Conservation (phyloP, 2,329 filamentous ascomycete species). For the Capronia americana region DNA sequence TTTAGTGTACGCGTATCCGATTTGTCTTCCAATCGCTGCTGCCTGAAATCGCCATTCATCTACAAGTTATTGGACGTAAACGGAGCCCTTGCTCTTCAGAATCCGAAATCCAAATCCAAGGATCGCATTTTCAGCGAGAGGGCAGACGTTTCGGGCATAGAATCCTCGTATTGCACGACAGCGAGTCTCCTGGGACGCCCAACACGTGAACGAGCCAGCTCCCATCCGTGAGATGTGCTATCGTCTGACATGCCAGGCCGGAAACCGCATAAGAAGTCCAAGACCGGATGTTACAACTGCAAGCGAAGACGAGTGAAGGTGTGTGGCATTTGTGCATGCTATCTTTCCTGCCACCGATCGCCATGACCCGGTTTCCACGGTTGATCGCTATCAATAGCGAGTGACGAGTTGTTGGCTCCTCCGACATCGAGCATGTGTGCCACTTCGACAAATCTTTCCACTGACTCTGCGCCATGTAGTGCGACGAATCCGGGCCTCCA, state of each 20-base stretch:
- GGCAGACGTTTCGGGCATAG: background rate
- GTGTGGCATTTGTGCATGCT: background rate
- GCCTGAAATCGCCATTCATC: background rate
- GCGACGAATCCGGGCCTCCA: constrained; percentile 5
- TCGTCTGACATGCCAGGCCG: background rate
- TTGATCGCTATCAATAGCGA: too few relatives aligned
- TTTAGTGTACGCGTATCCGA: constrained; percentile 11
- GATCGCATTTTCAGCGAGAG: background rate
- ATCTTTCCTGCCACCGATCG: background rate
- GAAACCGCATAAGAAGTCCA: constrained; percentile 8
- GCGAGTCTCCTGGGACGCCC: background rate
- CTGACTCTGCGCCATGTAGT: constrained; percentile 1
- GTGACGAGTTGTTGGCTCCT: too few relatives aligned
- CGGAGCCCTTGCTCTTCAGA: background rate
- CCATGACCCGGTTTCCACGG: too few relatives aligned
- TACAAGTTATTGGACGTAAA: background rate
- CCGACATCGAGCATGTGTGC: too few relatives aligned
- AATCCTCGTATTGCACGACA: background rate
- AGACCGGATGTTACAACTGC: constrained; percentile 8
- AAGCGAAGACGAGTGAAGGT: constrained; percentile 5
- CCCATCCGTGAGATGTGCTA: background rate
- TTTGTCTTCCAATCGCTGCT: background rate
- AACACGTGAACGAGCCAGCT: background rate
- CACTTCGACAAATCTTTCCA: background rate
- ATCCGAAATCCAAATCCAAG: background rate